These are phyloP conservation scores for Inga leiocalycina DNA, from an alignment of 306 rosid genomes.

Conservation along the genomic window DNA sequence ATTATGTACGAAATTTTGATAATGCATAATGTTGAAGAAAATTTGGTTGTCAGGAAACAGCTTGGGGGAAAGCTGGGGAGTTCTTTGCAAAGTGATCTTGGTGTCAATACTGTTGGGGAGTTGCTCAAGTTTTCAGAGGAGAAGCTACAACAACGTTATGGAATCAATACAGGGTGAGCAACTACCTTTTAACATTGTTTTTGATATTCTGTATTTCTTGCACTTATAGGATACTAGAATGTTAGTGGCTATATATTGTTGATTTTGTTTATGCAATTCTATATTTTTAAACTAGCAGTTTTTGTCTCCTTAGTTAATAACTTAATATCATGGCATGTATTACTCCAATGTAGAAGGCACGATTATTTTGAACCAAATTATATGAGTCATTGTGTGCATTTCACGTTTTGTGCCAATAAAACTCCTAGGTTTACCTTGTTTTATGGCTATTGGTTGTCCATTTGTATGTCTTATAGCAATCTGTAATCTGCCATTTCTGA, in stretches of 20 bases:
- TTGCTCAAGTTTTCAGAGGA: constrained; percentile 82
- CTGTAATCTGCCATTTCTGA: constrained; percentile 36
- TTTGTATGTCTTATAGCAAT: constrained; percentile 25
- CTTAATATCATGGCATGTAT: not conserved
- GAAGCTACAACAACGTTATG: constrained; percentile 82
- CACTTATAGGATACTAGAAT: constrained; percentile 25
- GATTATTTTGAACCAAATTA: not conserved
- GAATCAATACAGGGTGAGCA: constrained; percentile 83
- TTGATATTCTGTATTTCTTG: constrained; percentile 14
- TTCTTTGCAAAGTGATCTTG: constrained; percentile 81
- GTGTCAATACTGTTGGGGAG: constrained; percentile 82
- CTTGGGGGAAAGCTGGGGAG: constrained; percentile 98
- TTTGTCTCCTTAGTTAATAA: constrained; percentile 10
- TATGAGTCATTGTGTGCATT: not conserved
- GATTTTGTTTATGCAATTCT: constrained; percentile 5
- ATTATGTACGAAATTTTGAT: not conserved
- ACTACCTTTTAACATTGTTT: not conserved
- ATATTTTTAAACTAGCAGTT: constrained; percentile 18
- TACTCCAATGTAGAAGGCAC: constrained; percentile 8
- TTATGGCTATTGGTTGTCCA: not conserved
- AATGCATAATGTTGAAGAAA: constrained; percentile 28
- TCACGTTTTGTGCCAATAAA: not conserved
- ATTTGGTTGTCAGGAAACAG: constrained; percentile 75
- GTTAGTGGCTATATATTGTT: constrained; percentile 11
- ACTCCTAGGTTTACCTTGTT: constrained; percentile 10